Conservation (phyloP, 805 yeast species). For the Kodamaea kakaduensis region DNA sequence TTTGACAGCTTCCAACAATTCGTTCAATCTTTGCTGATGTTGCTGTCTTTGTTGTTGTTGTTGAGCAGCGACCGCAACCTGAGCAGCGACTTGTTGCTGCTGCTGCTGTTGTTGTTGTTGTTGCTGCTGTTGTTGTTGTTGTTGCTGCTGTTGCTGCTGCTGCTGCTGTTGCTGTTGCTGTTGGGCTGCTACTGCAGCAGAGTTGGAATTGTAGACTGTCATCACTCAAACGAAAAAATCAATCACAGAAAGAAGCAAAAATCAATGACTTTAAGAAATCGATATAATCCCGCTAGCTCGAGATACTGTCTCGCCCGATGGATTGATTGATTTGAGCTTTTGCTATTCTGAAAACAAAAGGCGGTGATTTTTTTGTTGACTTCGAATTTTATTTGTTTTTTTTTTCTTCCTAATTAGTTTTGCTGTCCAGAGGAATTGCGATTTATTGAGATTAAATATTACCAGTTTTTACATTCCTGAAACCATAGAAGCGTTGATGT, state of each 20-base stretch:
- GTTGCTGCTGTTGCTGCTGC: slow-evolving; percentile 22
- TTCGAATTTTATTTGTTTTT: not conserved
- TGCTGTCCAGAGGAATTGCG: slow-evolving; percentile 1
- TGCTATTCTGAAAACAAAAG: slow-evolving; percentile 3
- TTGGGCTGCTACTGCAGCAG: slow-evolving; percentile 25
- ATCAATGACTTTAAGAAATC: slow-evolving; percentile 1
- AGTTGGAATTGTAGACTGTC: slow-evolving; percentile 35
- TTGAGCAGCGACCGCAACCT: slow-evolving; percentile 16
- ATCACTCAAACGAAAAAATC: too few species aligned
- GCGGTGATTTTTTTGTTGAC: slow-evolving; percentile 3
- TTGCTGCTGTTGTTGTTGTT: slow-evolving; percentile 14
- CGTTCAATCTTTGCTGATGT: slow-evolving; percentile 50
- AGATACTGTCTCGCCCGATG: slow-evolving; percentile 1
- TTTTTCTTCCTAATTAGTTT: not conserved
- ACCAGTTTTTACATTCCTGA: too few species aligned
- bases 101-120: slow-evolving; percentile 24
- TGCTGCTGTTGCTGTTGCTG: slow-evolving; percentile 27
- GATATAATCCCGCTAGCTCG: not conserved
- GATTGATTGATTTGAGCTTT: slow-evolving; percentile 1
- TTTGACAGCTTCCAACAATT: slow-evolving; percentile 85
- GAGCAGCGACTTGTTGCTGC: slow-evolving; percentile 23
- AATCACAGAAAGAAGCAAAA: too few species aligned
- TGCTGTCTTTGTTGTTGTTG: slow-evolving; percentile 25
- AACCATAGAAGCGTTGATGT: too few species aligned
- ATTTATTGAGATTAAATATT: too few species aligned